Evolutionary conservation across 1,284 basidiomycete species (phyloP).

Genomic region (Boletellus deceptivus): DNA sequence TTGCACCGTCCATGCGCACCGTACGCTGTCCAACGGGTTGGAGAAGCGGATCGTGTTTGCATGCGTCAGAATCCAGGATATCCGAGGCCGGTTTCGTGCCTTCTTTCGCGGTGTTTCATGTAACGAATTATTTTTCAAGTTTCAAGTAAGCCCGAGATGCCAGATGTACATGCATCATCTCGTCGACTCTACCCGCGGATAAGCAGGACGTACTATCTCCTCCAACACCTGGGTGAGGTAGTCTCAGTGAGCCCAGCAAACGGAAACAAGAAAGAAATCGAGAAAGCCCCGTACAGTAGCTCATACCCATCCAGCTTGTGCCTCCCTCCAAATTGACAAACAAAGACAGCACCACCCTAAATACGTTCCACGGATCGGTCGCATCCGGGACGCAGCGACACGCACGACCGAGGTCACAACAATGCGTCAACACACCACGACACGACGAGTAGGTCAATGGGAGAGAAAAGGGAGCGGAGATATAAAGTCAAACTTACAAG

Average conservation of each 20-base stretch:
- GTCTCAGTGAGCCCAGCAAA: not conserved
- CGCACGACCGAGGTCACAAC: not conserved
- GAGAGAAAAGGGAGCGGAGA: not conserved
- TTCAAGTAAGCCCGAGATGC: no score
- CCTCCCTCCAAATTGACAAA: not conserved
- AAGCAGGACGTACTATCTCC: no score
- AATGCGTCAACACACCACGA: not conserved
- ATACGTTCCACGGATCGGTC: not conserved
- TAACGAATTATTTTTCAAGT: no score
- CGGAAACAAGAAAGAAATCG: not conserved
- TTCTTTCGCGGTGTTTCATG: no score
- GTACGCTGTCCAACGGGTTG: no score
- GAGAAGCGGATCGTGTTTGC: no score
- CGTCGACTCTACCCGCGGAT: no score
- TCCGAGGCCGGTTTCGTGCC: no score
- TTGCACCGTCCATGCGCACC: no score
- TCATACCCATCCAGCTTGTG: not conserved
- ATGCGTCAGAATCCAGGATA: no score
- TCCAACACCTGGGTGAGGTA: not conserved
- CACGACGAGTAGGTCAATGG: not conserved
- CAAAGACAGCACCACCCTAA: not conserved
- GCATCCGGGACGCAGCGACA: not conserved
- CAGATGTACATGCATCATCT: no score
- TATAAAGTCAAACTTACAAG: not conserved
- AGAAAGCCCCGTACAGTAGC: not conserved